Evolutionary conservation across 257 asterid genomes (phyloP).

Genomic region (Lithospermum erythrorhizon): DNA sequence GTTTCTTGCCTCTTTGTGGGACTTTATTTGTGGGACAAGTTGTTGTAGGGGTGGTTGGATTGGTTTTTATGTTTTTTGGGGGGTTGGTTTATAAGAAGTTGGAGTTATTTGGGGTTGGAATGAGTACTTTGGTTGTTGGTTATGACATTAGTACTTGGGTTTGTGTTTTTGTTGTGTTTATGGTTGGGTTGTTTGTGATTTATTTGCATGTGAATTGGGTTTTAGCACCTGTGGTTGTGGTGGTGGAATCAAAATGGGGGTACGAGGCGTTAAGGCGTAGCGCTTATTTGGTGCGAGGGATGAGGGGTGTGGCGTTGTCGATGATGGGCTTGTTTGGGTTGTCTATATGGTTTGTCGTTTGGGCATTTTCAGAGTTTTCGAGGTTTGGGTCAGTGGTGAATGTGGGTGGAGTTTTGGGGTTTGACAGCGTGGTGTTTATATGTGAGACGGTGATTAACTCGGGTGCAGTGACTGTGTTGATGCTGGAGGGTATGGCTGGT

Average conservation of each 20-base stretch:
- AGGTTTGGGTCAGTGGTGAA: slow-evolving; percentile 13
- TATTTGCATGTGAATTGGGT: slow-evolving; percentile 38
- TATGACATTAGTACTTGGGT: too few relatives aligned
- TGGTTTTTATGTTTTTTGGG: slow-evolving; percentile 9
- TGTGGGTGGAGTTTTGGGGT: slow-evolving; percentile 20
- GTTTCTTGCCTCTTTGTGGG: slow-evolving; percentile 25
- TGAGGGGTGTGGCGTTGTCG: slow-evolving; percentile 27
- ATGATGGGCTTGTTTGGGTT: slow-evolving; percentile 18
- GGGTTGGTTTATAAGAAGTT: slow-evolving; percentile 7
- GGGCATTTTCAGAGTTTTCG: slow-evolving; percentile 11
- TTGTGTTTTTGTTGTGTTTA: not conserved
- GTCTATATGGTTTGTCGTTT: slow-evolving; percentile 12
- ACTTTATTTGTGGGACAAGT: slow-evolving; percentile 14
- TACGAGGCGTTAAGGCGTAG: slow-evolving; percentile 46
- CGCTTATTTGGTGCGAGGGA: slow-evolving; percentile 39
- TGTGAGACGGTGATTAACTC: slow-evolving; percentile 33
- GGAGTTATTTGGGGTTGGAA: slow-evolving; percentile 25
- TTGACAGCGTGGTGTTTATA: slow-evolving; percentile 45
- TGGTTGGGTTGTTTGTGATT: slow-evolving; percentile 11
- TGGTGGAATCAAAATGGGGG: slow-evolving; percentile 63
- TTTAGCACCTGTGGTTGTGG: slow-evolving; percentile 36
- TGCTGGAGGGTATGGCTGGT: slow-evolving; percentile 32
- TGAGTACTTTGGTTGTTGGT: slow-evolving; percentile 14
- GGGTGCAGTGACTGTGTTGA: slow-evolving; percentile 17
- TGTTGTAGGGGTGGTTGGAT: slow-evolving; percentile 5